These are phyloP conservation scores for Gymnopilus junonius DNA, from an alignment of 768 basidiomycete species.

Conservation along the genomic window DNA sequence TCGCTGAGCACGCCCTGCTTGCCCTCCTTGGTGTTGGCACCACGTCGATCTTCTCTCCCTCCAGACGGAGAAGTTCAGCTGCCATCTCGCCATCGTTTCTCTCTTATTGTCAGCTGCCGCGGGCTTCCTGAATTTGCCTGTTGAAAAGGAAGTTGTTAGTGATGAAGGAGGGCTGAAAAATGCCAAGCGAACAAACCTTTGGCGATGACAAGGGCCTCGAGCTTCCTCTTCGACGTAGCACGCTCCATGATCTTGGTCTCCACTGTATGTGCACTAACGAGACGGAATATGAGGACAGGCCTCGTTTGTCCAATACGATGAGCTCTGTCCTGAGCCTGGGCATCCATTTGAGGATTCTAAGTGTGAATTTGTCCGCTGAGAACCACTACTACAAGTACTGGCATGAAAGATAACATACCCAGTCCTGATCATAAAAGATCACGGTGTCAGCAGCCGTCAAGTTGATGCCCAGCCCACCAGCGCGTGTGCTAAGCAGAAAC, in stretches of 20 bases:
- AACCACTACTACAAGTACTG: neutral
- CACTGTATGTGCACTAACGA: conserved; percentile 86
- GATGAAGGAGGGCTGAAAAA: neutral
- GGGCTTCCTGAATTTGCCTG: conserved; percentile 86
- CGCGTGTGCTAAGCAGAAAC: conserved; percentile 81
- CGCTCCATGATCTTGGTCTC: conserved; percentile 91
- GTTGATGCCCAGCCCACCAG: conserved; percentile 83
- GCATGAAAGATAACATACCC: conserved; percentile 55
- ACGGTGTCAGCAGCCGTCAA: conserved; percentile 87
- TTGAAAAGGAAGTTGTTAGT: neutral
- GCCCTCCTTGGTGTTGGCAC: conserved; percentile 72
- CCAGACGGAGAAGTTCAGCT: conserved; percentile 73
- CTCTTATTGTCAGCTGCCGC: conserved; percentile 50
- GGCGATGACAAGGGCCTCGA: conserved; percentile 95
- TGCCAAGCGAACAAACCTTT: conserved; percentile 57
- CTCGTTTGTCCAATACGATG: conserved; percentile 95
- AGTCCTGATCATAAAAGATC: conserved; percentile 93
- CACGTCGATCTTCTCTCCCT: conserved; percentile 90
- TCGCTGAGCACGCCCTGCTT: conserved; percentile 80
- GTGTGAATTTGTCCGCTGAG: neutral
- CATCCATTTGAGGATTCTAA: conserved; percentile 94
- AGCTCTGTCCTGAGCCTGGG: conserved; percentile 94
- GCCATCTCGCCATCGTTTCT: conserved; percentile 84
- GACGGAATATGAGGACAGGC: conserved; percentile 88
- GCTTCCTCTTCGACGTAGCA: conserved; percentile 84